Conservation (phyloP, 768 basidiomycete genomes). For the Boletus subparvulus region DNA sequence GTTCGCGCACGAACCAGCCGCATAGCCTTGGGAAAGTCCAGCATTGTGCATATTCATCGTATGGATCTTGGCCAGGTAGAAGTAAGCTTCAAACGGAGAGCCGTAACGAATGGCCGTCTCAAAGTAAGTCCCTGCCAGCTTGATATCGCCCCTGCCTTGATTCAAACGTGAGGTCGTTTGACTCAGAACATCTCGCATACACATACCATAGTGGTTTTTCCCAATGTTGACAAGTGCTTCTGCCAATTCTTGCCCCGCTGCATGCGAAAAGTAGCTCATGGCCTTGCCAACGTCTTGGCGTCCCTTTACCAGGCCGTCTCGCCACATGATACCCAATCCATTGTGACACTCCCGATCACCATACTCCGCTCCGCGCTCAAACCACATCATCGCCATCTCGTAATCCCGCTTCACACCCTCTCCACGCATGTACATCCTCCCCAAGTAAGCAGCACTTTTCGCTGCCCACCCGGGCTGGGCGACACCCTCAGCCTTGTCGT, state of each 20-base stretch:
- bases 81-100: constrained; percentile 92
- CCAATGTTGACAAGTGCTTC: constrained; percentile 92
- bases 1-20: constrained; percentile 79
- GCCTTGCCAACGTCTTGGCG: constrained; percentile 69
- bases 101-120: constrained; percentile 84
- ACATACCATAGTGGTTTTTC: constrained; percentile 68
- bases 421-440: constrained; percentile 91
- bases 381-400: constrained; percentile 86
- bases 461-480: constrained; percentile 63
- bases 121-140: constrained; percentile 68
- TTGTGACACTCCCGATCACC: constrained; percentile 89
- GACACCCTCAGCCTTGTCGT: constrained; percentile 50
- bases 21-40: constrained; percentile 45
- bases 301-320: constrained; percentile 79
- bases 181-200: background rate
- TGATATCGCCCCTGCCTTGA: constrained; percentile 67
- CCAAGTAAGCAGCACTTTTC: constrained; percentile 83
- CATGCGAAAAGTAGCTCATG: constrained; percentile 64
- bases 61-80: constrained; percentile 86
- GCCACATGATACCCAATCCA: constrained; percentile 86
- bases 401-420: constrained; percentile 85
- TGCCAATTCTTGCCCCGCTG: constrained; percentile 84
- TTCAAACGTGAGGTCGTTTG: constrained; percentile 4
- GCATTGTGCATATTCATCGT: constrained; percentile 49
- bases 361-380: constrained; percentile 77